phyloP scores from a whole-genome alignment of 2,329 filamentous ascomycete species.

The Arthroderma sp. region DNA sequence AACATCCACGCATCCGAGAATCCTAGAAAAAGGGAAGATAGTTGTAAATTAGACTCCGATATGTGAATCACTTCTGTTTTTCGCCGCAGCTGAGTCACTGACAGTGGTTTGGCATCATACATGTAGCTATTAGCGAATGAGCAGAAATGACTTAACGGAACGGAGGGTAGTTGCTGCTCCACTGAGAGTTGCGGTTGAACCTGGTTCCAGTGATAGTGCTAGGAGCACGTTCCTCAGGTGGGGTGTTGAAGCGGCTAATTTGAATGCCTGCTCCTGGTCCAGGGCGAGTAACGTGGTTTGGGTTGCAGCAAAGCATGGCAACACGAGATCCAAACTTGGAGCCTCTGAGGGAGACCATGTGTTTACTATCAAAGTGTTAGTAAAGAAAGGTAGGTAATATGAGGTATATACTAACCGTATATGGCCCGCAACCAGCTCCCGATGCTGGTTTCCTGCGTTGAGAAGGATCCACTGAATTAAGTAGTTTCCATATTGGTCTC shows the following conservation, averaged over 20 bases:
- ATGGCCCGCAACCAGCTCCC: slow-evolving; percentile 83
- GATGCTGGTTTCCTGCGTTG: slow-evolving; percentile 74
- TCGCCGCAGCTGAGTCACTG: not conserved
- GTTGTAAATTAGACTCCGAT: slow-evolving; percentile 16
- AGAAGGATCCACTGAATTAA: slow-evolving; percentile 94
- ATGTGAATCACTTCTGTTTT: slow-evolving; percentile 8
- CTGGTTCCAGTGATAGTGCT: slow-evolving; percentile 28
- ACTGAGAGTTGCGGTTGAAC: slow-evolving; percentile 25
- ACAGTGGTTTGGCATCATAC: not conserved
- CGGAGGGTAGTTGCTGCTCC: slow-evolving; percentile 27
- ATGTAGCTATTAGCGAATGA: not conserved
- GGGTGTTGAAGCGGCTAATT: slow-evolving; percentile 45
- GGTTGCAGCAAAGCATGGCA: slow-evolving; percentile 97
- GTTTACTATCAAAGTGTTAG: slow-evolving; percentile 47
- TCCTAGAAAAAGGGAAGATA: slow-evolving; percentile 18
- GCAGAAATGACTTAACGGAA: slow-evolving; percentile 23
- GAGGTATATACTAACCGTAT: slow-evolving; percentile 49
- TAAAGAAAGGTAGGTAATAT: slow-evolving; percentile 6
- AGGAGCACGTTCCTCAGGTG: slow-evolving; percentile 30
- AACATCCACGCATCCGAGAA: slow-evolving; percentile 17
- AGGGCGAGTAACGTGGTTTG: slow-evolving; percentile 74
- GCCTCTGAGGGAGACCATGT: slow-evolving; percentile 96
- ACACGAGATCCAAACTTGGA: slow-evolving; percentile 98
- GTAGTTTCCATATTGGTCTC: slow-evolving; percentile 98
- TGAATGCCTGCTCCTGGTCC: slow-evolving; percentile 66